Conservation (phyloP, 2,329 filamentous ascomycete genomes). For the Ophiostoma fasciatum region DNA sequence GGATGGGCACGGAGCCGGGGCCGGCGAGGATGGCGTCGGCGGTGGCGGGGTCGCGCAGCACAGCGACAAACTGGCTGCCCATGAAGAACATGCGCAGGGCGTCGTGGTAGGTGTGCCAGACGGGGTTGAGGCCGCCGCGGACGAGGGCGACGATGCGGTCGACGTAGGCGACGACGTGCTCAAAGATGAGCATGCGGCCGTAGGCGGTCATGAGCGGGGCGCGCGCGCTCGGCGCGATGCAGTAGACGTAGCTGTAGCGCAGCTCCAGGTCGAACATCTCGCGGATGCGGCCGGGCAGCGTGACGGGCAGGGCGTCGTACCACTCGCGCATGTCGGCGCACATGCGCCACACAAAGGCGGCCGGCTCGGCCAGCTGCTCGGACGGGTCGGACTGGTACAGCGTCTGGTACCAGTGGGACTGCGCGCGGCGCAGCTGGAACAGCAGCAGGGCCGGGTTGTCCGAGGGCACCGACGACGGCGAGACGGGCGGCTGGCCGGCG, state of each 20-base stretch:
- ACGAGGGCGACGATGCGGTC: slow-evolving; percentile 57
- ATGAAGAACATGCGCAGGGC: slow-evolving; percentile 71
- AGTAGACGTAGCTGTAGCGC: slow-evolving; percentile 82
- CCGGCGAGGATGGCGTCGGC: slow-evolving; percentile 41
- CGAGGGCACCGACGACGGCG: slow-evolving; percentile 28
- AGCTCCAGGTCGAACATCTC: slow-evolving; percentile 76
- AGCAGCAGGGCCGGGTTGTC: slow-evolving; percentile 61
- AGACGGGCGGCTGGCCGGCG: slow-evolving; percentile 15
- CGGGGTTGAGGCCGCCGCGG: slow-evolving; percentile 38
- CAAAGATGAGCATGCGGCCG: slow-evolving; percentile 68
- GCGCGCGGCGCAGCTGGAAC: slow-evolving; percentile 68
- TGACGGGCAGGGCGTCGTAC: slow-evolving; percentile 60
- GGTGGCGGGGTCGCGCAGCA: slow-evolving; percentile 34
- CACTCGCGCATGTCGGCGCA: slow-evolving; percentile 67
- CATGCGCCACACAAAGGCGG: slow-evolving; percentile 59
- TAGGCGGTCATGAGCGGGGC: slow-evolving; percentile 61
- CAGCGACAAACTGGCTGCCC: slow-evolving; percentile 46
- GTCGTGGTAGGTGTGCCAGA: slow-evolving; percentile 76
- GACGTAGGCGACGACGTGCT: slow-evolving; percentile 72
- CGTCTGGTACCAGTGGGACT: slow-evolving; percentile 82
- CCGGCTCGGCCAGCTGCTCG: slow-evolving; percentile 48
- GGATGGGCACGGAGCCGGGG: slow-evolving; percentile 26
- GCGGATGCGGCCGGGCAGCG: slow-evolving; percentile 48
- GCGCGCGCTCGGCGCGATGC: slow-evolving; percentile 64
- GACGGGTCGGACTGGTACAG: slow-evolving; percentile 66